Conservation (phyloP, 2,329 filamentous ascomycete species). For the Botrytis fabae region DNA sequence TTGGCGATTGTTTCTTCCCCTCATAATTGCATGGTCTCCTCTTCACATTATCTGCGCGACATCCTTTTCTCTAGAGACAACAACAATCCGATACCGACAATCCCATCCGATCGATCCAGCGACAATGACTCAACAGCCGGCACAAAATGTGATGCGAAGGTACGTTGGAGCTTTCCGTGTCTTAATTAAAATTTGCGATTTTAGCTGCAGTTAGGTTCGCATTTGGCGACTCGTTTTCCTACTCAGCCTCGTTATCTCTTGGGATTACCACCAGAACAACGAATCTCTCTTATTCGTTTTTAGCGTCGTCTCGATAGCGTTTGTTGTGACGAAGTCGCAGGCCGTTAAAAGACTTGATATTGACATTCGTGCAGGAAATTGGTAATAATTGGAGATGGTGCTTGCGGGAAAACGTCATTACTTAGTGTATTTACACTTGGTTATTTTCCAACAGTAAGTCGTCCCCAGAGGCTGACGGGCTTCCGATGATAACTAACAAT, state of each 20-base stretch:
- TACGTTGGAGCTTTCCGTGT: constrained; percentile 30
- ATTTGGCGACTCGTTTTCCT: not conserved
- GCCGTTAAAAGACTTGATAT: not conserved
- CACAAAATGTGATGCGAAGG: constrained; percentile 50
- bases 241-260: constrained; percentile 13
- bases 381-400: constrained; percentile 95
- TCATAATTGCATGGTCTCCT: constrained; percentile 34
- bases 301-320: constrained; percentile 13
- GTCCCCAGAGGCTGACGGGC: constrained; percentile 22
- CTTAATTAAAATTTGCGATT: not conserved
- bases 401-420: constrained; percentile 96
- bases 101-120: constrained; percentile 26
- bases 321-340: not conserved
- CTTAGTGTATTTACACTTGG: constrained; percentile 96
- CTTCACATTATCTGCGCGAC: constrained; percentile 7
- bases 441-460: constrained; percentile 92
- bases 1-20: constrained; percentile 22
- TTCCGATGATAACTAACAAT: constrained; percentile 34
- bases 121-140: constrained; percentile 40
- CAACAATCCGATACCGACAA: not conserved
- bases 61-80: constrained; percentile 17
- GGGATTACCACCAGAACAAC: not conserved
- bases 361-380: constrained; percentile 66
- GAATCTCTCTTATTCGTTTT: constrained; percentile 3
- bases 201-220: not conserved